Evolutionary conservation across 164 flowering plant species (phyloP).

Genomic region (Magnolia officinalis): DNA sequence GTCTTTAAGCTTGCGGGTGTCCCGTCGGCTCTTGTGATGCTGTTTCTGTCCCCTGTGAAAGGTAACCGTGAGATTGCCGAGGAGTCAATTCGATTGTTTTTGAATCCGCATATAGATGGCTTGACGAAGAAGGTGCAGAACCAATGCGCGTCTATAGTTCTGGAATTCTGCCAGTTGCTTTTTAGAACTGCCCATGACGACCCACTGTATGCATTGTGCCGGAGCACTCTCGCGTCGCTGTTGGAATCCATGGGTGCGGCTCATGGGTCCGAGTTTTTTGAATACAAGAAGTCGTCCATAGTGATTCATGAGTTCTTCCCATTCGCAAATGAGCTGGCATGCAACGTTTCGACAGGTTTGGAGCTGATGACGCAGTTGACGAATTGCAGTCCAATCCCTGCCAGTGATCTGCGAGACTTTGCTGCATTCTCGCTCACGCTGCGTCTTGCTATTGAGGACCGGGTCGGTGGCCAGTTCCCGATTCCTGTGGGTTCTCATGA

Average conservation of each 20-base stretch:
- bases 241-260: constrained; percentile 39
- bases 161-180: constrained; percentile 79
- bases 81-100: constrained; percentile 44
- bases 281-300: constrained; percentile 16
- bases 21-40: constrained; percentile 58
- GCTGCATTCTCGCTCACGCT: constrained; percentile 48
- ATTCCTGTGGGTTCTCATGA: constrained; percentile 24
- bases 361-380: constrained; percentile 19
- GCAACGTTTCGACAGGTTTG: constrained; percentile 36
- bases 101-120: constrained; percentile 20
- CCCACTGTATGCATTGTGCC: constrained; percentile 44
- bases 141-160: constrained; percentile 45
- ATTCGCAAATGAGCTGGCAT: constrained; percentile 63
- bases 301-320: constrained; percentile 50
- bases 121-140: constrained; percentile 26
- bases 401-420: constrained; percentile 50
- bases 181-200: constrained; percentile 32
- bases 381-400: constrained; percentile 5
- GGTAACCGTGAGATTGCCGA: constrained; percentile 48
- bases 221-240: constrained; percentile 58
- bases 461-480: constrained; percentile 23
- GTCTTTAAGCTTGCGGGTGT: constrained; percentile 50
- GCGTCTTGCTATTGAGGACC: constrained; percentile 33
- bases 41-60: constrained; percentile 40
- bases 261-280: constrained; percentile 10